Conservation (phyloP, 192 early-diverging fungal genomes). For the Backusella australiensis region DNA sequence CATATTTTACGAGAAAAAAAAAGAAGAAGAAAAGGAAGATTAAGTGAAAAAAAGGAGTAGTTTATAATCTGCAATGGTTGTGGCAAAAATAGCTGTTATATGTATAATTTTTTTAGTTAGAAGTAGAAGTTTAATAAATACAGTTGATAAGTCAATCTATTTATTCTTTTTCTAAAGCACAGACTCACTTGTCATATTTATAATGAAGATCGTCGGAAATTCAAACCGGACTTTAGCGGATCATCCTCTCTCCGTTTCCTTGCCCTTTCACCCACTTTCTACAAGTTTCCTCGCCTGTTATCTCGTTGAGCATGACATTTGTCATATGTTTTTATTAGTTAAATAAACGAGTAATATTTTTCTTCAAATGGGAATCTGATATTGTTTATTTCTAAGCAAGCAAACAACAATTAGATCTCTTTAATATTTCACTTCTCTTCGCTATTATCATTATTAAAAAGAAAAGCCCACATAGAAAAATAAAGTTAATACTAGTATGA, state of each 20-base stretch:
- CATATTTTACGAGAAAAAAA: not conserved
- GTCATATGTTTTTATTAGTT: not conserved
- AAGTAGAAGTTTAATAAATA: not conserved
- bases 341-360: not conserved
- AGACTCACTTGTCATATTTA: not conserved
- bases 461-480: not conserved
- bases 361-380: not conserved
- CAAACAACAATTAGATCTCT: not conserved
- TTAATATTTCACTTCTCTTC: not conserved
- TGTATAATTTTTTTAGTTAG: not conserved
- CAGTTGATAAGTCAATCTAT: not conserved
- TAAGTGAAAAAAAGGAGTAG: not conserved
- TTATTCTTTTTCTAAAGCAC: constrained; percentile 4
- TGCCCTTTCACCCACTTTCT: not conserved
- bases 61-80: not conserved
- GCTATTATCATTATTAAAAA: not conserved
- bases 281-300: not conserved
- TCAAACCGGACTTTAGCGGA: not conserved
- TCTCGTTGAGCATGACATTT: not conserved
- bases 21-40: not conserved
- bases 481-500: not conserved
- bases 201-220: not conserved
- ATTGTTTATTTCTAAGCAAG: not conserved
- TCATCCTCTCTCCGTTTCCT: not conserved
- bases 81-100: not conserved